Evolutionary conservation across 2,329 filamentous ascomycete species (phyloP), one percentile per base, ranked within the genome.

Genomic region (Fusarium coicis): DNA sequence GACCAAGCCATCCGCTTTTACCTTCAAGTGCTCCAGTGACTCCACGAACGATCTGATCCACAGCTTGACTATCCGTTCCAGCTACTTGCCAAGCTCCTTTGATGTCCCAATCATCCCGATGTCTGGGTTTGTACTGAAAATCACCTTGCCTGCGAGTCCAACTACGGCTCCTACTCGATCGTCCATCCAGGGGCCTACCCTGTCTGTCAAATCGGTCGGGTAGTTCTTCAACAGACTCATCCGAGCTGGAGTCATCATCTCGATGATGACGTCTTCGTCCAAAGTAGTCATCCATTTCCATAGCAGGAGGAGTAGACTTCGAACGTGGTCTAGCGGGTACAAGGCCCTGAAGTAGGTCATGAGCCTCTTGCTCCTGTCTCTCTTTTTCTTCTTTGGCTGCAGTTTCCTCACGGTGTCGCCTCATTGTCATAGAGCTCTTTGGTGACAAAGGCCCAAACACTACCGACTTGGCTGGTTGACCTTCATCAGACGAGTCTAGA

Each of bases 371-470:
- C 18, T 74, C 66, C 42, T 56, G 46, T 34, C 63, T 64, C 19
- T 43, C 74, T 23, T 54, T 77, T 66, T 70, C 72, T 66, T 50
- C 77, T 64, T 47, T 76, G 58, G 58, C 77, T 74, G 72, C 70
- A 7, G 77, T 74, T n/a, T 77, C 66, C 30, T 76, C 78, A 43
- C 77, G 82, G 66, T 86, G 86, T 32, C 81, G 78, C 26, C 81
- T 79, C 75, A 87, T 83, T 1, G 85, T 87, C 61, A 79, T 82
- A 0, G 84, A 84, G 21, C 85, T 87, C 58, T 85, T 83, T 2
- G 87, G 87, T 6, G 86, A 88, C 44, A 88, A 75, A 1, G 87
- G 86, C 5, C 84, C 82, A 61, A 87, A 88, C 4, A 79, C 73
- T 3, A 88, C 85, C 2, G 84, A 84, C 67, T 86, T 86, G 28